Base-by-base conservation (phyloP, 164 flowering plant species). In the Nymphaea thermarum region DNA sequence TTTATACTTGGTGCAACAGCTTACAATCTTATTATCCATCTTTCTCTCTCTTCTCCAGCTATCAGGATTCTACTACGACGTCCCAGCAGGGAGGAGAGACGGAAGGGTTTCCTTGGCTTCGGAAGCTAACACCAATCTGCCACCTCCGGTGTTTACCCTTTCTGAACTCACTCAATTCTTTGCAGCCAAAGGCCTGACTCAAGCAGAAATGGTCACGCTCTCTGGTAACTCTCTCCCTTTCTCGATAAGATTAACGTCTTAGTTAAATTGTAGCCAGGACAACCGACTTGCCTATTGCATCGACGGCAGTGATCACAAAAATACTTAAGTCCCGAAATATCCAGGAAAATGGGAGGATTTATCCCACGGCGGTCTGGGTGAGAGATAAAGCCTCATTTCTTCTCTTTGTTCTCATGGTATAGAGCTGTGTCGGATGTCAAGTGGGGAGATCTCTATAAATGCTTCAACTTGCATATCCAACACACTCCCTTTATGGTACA, bases 41-140 rank as follows among this genome's bases (percentile, higher is more conserved):
- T 45, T 10, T 45, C 53, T 45, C 53, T 45, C 53, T 45, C 53
- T 45, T 10, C 11, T 51, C 8, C 12, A 51, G 57, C 14, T 51
- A 51, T 51, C 57, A 51, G 15, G 57, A 3, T 51, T 15, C 57
- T 51, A 51, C 57, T 51, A 51, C 41, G 78, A 66, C 44, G 87
- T 85, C 51, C 88, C 85, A 0, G 80, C 86, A 4, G 88, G 91
- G 66, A 73, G 91, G 67, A 79, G 80, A 71, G 91, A 85, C 65
- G 89, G 91, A 42, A 70, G 75, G 60, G 61, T 82, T 25, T 85
- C 89, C 10, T 15, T 77, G 15, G 83, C 76, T 36, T 72, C 81
- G 2, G 89, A 87, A 15, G 41, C 77, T 3, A 6, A 62, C 0
- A 63, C 70, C n/a, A 75, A 82, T 70, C 62, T 86, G 42, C 85